Evolutionary conservation across 371 early-diverging fungal species (phyloP).

Genomic region (Rhizopus delemar): DNA sequence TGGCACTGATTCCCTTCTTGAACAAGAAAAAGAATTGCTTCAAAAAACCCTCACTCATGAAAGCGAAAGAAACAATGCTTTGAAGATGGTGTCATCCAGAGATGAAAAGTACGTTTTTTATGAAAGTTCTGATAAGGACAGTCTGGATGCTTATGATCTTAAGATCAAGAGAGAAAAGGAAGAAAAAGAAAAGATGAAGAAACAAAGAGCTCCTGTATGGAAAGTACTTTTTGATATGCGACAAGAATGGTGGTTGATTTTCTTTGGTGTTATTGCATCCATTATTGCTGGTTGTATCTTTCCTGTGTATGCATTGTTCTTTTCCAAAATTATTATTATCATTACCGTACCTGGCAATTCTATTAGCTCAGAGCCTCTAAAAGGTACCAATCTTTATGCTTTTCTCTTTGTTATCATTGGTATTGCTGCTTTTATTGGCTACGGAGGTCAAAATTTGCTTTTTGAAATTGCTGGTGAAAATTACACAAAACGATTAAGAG

Average conservation of each 20-base stretch:
- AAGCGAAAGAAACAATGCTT: not conserved
- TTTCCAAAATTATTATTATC: slow-evolving; percentile 12
- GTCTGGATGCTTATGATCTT: slow-evolving; percentile 36
- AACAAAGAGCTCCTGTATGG: slow-evolving; percentile 48
- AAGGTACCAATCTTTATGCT: slow-evolving; percentile 68
- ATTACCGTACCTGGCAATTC: slow-evolving; percentile 6
- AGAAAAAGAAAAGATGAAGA: slow-evolving; percentile 36
- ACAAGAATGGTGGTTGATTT: slow-evolving; percentile 37
- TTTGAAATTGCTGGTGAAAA: slow-evolving; percentile 55
- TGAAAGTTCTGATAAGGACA: not conserved
- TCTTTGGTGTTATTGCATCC: slow-evolving; percentile 44
- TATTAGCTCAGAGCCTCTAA: slow-evolving; percentile 41
- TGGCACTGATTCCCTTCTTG: not conserved
- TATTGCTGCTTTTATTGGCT: slow-evolving; percentile 45
- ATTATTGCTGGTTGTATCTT: slow-evolving; percentile 58
- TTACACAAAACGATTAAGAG: slow-evolving; percentile 59
- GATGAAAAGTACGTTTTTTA: not conserved
- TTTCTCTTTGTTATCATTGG: slow-evolving; percentile 69
- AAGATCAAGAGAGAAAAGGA: slow-evolving; percentile 44
- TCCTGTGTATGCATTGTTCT: slow-evolving; percentile 25
- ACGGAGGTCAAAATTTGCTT: slow-evolving; percentile 24
- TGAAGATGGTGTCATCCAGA: not conserved
- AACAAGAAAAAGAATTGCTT: slow-evolving; percentile 2
- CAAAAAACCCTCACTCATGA: not conserved
- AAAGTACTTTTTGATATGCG: slow-evolving; percentile 37